phyloP scores from a whole-genome alignment of 768 basidiomycete species.

The Tulasnella sp. region DNA sequence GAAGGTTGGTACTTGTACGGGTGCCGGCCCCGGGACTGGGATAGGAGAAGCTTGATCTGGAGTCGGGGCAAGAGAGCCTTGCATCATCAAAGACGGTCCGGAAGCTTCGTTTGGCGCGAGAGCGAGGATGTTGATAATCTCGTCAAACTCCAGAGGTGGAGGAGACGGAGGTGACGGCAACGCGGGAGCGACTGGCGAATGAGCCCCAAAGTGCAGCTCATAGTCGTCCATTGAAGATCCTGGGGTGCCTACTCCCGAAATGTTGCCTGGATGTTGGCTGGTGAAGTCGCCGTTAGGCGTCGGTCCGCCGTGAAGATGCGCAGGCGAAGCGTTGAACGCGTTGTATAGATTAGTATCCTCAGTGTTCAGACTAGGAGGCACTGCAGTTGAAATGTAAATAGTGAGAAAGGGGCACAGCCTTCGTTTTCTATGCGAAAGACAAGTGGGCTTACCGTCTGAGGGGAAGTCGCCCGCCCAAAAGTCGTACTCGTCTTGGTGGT shows the following conservation, averaged over 20 bases:
- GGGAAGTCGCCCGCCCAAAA: not conserved
- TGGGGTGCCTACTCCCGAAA: not conserved
- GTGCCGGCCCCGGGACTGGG: not conserved
- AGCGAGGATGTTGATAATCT: not conserved
- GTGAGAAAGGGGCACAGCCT: not conserved
- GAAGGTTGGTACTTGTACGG: not conserved
- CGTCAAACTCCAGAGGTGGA: not conserved
- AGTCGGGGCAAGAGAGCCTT: not conserved
- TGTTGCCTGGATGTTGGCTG: not conserved
- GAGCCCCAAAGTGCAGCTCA: not conserved
- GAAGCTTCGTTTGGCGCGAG: not conserved
- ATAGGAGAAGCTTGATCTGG: not conserved
- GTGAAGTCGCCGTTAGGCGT: not conserved
- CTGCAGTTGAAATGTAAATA: not conserved
- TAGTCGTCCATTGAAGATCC: not conserved
- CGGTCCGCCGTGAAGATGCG: not conserved
- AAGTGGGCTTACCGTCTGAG: not conserved
- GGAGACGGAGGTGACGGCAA: not conserved
- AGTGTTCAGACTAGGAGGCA: not conserved
- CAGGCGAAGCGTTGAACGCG: not conserved
- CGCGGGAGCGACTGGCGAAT: not conserved
- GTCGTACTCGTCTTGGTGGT: not conserved
- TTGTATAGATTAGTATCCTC: not conserved
- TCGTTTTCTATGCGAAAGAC: not conserved
- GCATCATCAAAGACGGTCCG: not conserved